These are phyloP conservation scores for Thelephora terrestris DNA, from an alignment of 1,284 basidiomycete genomes.

Conservation along the genomic window DNA sequence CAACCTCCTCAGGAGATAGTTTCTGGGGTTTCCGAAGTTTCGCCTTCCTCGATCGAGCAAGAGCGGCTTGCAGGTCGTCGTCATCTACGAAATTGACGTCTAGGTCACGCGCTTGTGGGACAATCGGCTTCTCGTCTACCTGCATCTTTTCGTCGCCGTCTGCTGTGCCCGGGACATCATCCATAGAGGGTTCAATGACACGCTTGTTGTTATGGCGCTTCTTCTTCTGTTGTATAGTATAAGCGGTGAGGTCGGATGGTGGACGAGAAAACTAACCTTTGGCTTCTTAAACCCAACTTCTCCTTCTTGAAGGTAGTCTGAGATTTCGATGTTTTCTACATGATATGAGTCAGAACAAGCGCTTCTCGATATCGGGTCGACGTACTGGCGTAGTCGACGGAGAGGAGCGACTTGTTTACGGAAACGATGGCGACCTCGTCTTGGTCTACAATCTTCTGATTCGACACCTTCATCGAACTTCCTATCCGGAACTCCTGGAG, in stretches of 20 bases:
- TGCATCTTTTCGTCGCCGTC: slow-evolving; percentile 53
- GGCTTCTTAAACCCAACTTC: slow-evolving; percentile 91
- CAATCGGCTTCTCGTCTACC: slow-evolving; percentile 59
- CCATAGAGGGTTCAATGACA: slow-evolving; percentile 30
- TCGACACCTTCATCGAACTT: slow-evolving; percentile 32
- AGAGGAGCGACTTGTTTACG: slow-evolving; percentile 74
- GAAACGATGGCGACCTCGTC: slow-evolving; percentile 44
- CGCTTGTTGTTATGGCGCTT: slow-evolving; percentile 65
- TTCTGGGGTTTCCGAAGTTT: slow-evolving; percentile 76
- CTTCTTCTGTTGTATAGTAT: slow-evolving; percentile 62
- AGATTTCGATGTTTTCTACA: slow-evolving; percentile 78
- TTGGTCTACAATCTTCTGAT: slow-evolving; percentile 34
- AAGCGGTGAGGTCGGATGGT: background rate
- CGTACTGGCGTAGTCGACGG: slow-evolving; percentile 88
- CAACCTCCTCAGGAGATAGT: slow-evolving; percentile 78
- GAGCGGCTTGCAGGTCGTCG: slow-evolving; percentile 91
- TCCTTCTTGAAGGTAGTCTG: slow-evolving; percentile 87
- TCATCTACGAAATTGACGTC: slow-evolving; percentile 94
- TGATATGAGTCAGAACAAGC: slow-evolving; percentile 1
- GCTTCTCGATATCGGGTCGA: slow-evolving; percentile 3
- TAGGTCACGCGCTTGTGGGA: slow-evolving; percentile 55
- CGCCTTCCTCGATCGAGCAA: slow-evolving; percentile 77
- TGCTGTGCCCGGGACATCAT: slow-evolving; percentile 29
- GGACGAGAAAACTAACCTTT: slow-evolving; percentile 44
- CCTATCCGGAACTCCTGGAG: slow-evolving; percentile 75